These are phyloP conservation scores for Aspergillus novoparasiticus DNA, from an alignment of 2,329 filamentous ascomycete genomes.

Conservation along the genomic window DNA sequence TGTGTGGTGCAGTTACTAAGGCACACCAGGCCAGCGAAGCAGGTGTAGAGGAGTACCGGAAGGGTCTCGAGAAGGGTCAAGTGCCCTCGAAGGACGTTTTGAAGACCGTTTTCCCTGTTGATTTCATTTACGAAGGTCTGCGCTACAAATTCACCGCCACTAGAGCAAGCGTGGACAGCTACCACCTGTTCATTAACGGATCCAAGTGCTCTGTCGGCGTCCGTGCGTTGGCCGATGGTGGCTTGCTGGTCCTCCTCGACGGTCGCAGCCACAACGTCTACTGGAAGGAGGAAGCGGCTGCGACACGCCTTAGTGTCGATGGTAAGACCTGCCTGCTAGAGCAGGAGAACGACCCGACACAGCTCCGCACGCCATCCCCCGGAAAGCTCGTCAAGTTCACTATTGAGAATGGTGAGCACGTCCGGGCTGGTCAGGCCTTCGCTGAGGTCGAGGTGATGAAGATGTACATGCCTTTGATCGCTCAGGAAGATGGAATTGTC, in stretches of 20 bases:
- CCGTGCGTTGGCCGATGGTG: conserved; percentile 88
- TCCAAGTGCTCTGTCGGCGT: conserved; percentile 95
- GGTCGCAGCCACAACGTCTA: conserved; percentile 97
- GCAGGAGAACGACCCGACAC: conserved; percentile 98
- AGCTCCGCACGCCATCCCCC: conserved; percentile 89
- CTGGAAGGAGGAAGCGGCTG: conserved; percentile 98
- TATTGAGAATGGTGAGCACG: conserved; percentile 91
- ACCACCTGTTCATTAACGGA: conserved; percentile 98
- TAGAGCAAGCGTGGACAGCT: conserved; percentile 87
- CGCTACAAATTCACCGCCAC: conserved; percentile 99
- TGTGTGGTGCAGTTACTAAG: conserved; percentile 93
- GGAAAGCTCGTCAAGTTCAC: conserved; percentile 98
- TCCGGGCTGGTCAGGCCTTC: conserved; percentile 88
- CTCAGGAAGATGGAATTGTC: conserved; percentile 92
- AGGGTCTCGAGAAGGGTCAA: conserved; percentile 92
- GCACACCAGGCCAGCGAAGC: conserved; percentile 91
- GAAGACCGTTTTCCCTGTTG: conserved; percentile 95
- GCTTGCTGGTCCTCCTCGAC: conserved; percentile 84
- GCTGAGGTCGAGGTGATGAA: conserved; percentile 99
- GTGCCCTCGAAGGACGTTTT: conserved; percentile 95
- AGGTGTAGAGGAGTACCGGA: conserved; percentile 83
- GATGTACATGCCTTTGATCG: conserved; percentile 99
- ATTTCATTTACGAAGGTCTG: conserved; percentile 97
- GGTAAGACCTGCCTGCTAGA: conserved; percentile 97
- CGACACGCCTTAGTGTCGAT: conserved; percentile 92